Evolutionary conservation across 108 stramenopile genomes (phyloP).

Genomic region (Nannochloropsis gaditana): DNA sequence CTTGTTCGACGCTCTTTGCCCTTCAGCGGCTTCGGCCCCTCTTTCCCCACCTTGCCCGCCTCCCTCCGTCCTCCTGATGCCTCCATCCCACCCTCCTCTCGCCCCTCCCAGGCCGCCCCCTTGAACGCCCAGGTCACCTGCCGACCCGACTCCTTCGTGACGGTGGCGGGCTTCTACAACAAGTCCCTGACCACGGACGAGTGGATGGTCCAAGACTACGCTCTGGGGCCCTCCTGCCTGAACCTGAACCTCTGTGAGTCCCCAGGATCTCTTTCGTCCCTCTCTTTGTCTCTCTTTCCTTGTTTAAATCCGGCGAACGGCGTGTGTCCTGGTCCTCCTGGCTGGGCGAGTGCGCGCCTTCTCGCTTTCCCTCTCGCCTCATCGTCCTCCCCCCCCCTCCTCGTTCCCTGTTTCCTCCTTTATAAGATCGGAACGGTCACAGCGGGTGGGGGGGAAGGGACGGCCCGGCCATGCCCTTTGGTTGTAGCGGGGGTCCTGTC

Average conservation of each 20-base stretch:
- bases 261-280: neutral
- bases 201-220: neutral
- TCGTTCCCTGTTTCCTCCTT: neutral
- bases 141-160: neutral
- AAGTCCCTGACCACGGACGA: neutral
- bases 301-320: too few relatives aligned
- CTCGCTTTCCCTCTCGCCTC: neutral
- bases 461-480: neutral
- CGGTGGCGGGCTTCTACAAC: neutral
- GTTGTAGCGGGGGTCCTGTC: neutral
- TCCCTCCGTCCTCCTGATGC: neutral
- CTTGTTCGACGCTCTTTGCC: neutral
- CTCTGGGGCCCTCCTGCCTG: neutral
- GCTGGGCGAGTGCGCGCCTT: too few relatives aligned
- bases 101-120: neutral
- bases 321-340: too few relatives aligned
- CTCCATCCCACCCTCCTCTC: neutral
- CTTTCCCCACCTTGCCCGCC: neutral
- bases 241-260: neutral
- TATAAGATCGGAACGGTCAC: neutral
- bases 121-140: neutral
- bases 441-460: slow-evolving; percentile 15
- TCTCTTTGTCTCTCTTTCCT: neutral
- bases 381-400: neutral
- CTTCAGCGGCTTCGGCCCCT: neutral